Evolutionary conservation across 2,329 filamentous ascomycete species (phyloP).

Genomic region (Tolypocladium nubicola): DNA sequence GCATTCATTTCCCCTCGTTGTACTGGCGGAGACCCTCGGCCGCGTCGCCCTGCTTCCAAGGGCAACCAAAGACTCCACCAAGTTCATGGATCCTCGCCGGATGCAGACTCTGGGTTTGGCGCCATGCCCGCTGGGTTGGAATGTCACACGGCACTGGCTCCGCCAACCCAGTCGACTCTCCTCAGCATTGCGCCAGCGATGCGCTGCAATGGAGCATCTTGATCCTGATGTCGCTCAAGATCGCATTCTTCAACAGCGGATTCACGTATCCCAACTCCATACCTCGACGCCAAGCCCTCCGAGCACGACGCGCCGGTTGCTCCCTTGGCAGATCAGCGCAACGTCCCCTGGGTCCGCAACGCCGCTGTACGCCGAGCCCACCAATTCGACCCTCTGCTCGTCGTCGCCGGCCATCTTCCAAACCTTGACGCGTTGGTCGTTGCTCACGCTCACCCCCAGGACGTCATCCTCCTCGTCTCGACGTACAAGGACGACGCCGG

Average conservation of each 20-base stretch:
- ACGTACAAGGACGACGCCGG: slow-evolving; percentile 35
- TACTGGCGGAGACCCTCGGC: too few species aligned
- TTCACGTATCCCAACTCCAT: slow-evolving; percentile 18
- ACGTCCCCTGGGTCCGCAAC: slow-evolving; percentile 49
- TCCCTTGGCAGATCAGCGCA: slow-evolving; percentile 20
- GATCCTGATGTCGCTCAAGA: too few species aligned
- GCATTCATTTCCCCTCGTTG: background rate
- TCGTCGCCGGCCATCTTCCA: slow-evolving; percentile 31
- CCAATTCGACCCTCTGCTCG: slow-evolving; percentile 21
- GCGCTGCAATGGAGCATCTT: too few species aligned
- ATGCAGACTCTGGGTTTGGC: background rate
- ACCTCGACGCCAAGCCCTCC: slow-evolving; percentile 37
- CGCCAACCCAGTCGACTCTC: background rate
- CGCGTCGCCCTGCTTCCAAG: background rate
- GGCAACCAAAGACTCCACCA: background rate
- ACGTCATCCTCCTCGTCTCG: slow-evolving; percentile 1
- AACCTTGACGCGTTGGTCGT: slow-evolving; percentile 49
- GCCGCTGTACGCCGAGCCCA: slow-evolving; percentile 45
- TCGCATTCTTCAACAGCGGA: background rate
- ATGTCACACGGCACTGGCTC: background rate
- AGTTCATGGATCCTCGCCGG: background rate
- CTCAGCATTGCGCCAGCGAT: background rate
- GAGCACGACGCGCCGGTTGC: slow-evolving; percentile 21
- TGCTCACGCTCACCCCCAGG: slow-evolving; percentile 38
- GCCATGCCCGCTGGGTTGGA: background rate